Evolutionary conservation across 805 yeast genomes (phyloP).

Genomic region (Saccharomycopsis lassenensis): DNA sequence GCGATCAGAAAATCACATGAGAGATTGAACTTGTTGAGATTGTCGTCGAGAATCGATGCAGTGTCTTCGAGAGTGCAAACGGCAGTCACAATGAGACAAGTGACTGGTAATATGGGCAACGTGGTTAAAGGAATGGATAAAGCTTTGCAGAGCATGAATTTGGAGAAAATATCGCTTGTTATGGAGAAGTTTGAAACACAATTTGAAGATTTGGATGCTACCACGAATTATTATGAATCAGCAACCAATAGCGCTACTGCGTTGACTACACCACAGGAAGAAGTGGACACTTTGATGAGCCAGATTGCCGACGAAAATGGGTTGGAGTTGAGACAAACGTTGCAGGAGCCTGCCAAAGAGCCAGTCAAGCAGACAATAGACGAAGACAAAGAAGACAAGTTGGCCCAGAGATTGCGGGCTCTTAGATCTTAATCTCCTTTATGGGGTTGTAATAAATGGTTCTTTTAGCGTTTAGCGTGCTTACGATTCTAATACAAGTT

Average conservation of each 20-base stretch:
- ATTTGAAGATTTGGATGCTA: slow-evolving; percentile 90
- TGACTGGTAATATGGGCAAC: slow-evolving; percentile 85
- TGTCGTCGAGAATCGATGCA: slow-evolving; percentile 87
- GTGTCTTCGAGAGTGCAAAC: slow-evolving; percentile 95
- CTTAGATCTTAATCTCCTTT: slow-evolving; percentile 49
- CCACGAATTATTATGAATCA: slow-evolving; percentile 84
- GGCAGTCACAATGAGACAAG: slow-evolving; percentile 95
- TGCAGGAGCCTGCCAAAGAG: slow-evolving; percentile 46
- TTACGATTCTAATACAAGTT: not conserved
- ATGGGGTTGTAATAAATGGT: slow-evolving; percentile 3
- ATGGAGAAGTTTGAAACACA: slow-evolving; percentile 97
- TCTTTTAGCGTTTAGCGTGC: not conserved
- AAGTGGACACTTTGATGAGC: slow-evolving; percentile 81
- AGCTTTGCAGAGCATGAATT: slow-evolving; percentile 91
- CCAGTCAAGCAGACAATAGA: slow-evolving; percentile 29
- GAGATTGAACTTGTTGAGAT: slow-evolving; percentile 63
- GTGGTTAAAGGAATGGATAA: slow-evolving; percentile 95
- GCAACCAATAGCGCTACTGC: slow-evolving; percentile 87
- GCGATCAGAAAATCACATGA: slow-evolving; percentile 90
- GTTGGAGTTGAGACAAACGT: slow-evolving; percentile 76
- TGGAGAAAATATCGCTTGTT: slow-evolving; percentile 82
- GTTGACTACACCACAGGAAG: slow-evolving; percentile 84
- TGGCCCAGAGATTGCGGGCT: slow-evolving; percentile 85
- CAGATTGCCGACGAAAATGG: slow-evolving; percentile 98
- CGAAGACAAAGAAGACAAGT: slow-evolving; percentile 73